phyloP scores from a whole-genome alignment of 441 rosid species.

The Manihot esculenta region DNA sequence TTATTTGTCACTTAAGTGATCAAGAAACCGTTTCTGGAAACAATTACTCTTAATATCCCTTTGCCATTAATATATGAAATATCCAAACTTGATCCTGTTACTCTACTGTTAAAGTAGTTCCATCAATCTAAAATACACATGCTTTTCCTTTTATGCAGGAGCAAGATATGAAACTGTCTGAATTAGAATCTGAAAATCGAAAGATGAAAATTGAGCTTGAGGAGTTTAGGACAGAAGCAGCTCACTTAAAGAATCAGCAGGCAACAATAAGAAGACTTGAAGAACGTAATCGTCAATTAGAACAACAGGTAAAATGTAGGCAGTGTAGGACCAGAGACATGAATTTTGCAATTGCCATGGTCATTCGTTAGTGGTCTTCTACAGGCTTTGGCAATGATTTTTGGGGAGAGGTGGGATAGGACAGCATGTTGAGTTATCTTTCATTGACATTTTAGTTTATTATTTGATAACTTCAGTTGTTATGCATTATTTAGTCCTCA shows the following conservation, averaged over 20 bases:
- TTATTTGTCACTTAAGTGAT: not conserved
- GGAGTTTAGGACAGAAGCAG: conserved; percentile 92
- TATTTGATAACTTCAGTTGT: not conserved
- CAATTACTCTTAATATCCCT: too few species aligned
- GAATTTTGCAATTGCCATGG: not conserved
- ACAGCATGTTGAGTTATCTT: not conserved
- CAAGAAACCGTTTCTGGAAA: not conserved
- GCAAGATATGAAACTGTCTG: conserved; percentile 85
- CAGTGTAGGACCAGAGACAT: not conserved
- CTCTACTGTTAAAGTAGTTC: not conserved
- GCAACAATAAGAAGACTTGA: conserved; percentile 98
- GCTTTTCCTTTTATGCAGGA: conserved; percentile 52
- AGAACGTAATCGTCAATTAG: conserved; percentile 95
- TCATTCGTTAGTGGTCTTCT: not conserved
- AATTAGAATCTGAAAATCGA: conserved; percentile 88
- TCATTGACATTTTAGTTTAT: not conserved
- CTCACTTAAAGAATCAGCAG: conserved; percentile 96
- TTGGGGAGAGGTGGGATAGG: too few species aligned
- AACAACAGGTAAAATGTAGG: conserved; percentile 74
- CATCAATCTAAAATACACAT: not conserved
- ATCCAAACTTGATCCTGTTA: not conserved
- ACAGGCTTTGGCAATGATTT: not conserved
- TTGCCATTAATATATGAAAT: too few species aligned
- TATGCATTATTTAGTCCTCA: not conserved
- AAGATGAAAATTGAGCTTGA: conserved; percentile 99